Base-by-base conservation (phyloP, 371 early-diverging fungal genomes). In the Apophysomyces variabilis region DNA sequence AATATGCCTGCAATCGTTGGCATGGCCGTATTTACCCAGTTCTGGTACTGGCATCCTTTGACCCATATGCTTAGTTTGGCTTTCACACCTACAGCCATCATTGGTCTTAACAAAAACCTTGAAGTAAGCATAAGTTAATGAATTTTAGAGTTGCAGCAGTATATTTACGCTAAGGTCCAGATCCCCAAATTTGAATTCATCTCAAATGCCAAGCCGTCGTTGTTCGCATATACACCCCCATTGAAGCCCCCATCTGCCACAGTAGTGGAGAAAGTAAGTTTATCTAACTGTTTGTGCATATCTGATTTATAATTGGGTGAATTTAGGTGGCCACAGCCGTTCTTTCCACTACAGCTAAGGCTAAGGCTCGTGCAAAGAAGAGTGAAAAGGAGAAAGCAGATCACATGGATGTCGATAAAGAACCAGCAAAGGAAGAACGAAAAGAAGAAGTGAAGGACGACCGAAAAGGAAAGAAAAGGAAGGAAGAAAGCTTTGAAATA, bases 11-110 rank as follows among this genome's bases (percentile, higher is more conserved):
- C 98, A 35, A 92, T 99, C 72, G 96, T 94, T 11, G 99, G 99
- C 46, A 95, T 95, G 86, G 93, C 96, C 7, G 83, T 99, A 41
- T 99, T 99, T 75, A 93, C 96, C 21, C 98, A 99, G 80, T 98
- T 95, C 82, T 99, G 99, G 99, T 97, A 96, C 88, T 99, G 99
- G 99, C 98, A 96, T 85, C 99, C 99, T 41, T 80, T 99, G 71
- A 92, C 95, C 46, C 97, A 96, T 77, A 96, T 99, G 79, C 75
- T 99, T 59, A 87, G 92, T 66, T 85, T 99, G 77, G 87, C 98
- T 7, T 96, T 99, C 71, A 91, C 91, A 16, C 98, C 99, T 8
- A 99, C 99, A 4, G 94, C 93, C 50, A 75, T 99, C 45, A 97
- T 99, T 80, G 98, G 95, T 32, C 85, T 99, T 56, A 95, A 96